A percentile compares a stretch with the other conserved stretches of the same genome.
phyloP scores from a whole-genome alignment of 106 monocot species.

The Acorus calamus region DNA sequence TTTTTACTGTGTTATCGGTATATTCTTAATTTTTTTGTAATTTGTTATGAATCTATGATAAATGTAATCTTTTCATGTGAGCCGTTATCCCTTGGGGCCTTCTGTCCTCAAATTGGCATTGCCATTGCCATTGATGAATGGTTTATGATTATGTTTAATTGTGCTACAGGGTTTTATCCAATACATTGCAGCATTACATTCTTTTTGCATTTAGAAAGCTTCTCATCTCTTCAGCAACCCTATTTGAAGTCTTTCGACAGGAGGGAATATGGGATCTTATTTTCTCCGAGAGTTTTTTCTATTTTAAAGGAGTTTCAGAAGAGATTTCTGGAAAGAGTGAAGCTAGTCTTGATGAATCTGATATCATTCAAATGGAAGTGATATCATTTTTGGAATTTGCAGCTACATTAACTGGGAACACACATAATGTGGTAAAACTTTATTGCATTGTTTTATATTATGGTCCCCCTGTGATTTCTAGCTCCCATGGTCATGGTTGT shows the following conservation, averaged over 20 bases:
- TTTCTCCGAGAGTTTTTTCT: slow-evolving; percentile 93
- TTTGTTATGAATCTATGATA: too few relatives aligned
- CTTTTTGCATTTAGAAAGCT: slow-evolving; percentile 79
- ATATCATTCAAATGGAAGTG: slow-evolving; percentile 72
- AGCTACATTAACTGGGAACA: slow-evolving; percentile 56
- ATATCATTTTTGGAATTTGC: slow-evolving; percentile 94
- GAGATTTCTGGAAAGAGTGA: slow-evolving; percentile 9
- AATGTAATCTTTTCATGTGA: too few relatives aligned
- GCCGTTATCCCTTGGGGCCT: too few relatives aligned
- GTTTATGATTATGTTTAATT: slow-evolving; percentile 7
- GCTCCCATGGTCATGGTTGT: background rate
- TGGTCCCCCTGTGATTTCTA: background rate
- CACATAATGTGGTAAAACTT: slow-evolving; percentile 63
- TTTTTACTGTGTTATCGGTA: too few relatives aligned
- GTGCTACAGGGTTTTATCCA: slow-evolving; percentile 63
- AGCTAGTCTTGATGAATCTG: slow-evolving; percentile 25
- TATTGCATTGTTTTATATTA: background rate
- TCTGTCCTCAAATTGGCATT: too few relatives aligned
- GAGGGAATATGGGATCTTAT: slow-evolving; percentile 91
- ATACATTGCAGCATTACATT: slow-evolving; percentile 68
- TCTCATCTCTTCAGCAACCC: slow-evolving; percentile 58
- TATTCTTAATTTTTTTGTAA: too few relatives aligned
- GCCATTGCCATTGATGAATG: too few relatives aligned
- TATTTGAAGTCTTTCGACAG: slow-evolving; percentile 78
- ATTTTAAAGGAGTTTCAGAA: slow-evolving; percentile 49